Base-by-base conservation (phyloP, 345 rosid genomes). In the Xanthoceras sorbifolium region DNA sequence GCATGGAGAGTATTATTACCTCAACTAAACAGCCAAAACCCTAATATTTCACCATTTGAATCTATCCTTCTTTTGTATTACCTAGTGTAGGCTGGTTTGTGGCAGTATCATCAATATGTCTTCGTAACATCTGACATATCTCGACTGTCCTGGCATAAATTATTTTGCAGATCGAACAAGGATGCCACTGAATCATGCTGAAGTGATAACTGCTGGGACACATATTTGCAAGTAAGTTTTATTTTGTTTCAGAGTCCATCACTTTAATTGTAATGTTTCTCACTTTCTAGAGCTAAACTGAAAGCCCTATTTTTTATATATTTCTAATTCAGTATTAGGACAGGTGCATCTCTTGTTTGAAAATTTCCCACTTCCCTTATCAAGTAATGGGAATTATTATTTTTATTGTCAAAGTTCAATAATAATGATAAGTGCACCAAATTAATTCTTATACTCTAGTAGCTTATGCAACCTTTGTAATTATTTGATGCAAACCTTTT, bases 181-280 rank as follows among this genome's bases (percentile, higher is more conserved):
- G 83, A 76, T 95, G 93, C 89, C 82, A 15, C 83, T 95, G 73
- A 93, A 93, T 81, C 93, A 89, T 42, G 92, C 97, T n/a, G 99
- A 92, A 79, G 67, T 68, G 84, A 89, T 95, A 77, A 85, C 89
- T 71, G 76, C 90, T 60, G 78, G 85, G 62, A 91, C 98, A 69
- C 84, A 89, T 84, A 78, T 87, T 72, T 95, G 99, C 98, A 82
- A 90, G 99, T 95, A 87, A 82, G 87, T 74, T 52, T 50, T n/a
- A 4, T 36, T 73, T 72, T 34, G 71, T 36, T 26, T n/a, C 0
- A 22, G 7, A 59, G 62, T 73, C 10, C 1, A 38, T 72, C 4
- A 8, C 22, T 50, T 50, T 17, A n/a, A 50, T 50, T 12, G 29
- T 17, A 40, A 40, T 25, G 12, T 60, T 18, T 40, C 55, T 61